Evolutionary conservation across 2,329 filamentous ascomycete species (phyloP).

Genomic region (Phialemoniopsis sp.): DNA sequence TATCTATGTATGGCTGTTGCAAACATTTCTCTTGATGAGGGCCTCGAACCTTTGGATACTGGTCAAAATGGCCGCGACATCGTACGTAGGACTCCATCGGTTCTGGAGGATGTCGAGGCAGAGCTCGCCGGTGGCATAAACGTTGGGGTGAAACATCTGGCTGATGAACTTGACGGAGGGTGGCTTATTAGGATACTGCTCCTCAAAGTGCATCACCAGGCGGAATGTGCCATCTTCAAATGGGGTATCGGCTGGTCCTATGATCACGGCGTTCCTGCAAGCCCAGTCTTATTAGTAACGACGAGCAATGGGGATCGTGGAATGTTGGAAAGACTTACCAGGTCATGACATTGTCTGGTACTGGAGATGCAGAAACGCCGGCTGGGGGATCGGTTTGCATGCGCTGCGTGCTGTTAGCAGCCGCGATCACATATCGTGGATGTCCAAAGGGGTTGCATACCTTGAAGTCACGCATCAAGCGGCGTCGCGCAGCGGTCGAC

Average conservation of each 20-base stretch:
- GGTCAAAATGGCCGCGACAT: constrained; percentile 93
- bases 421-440: constrained; percentile 9
- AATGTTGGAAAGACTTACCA: constrained; percentile 54
- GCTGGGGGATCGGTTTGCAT: constrained; percentile 99
- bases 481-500: constrained; percentile 93
- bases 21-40: too few relatives aligned
- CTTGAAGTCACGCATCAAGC: constrained; percentile 99
- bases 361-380: constrained; percentile 91
- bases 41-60: constrained; percentile 83
- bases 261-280: constrained; percentile 93
- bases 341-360: constrained; percentile 96
- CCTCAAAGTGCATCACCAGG: constrained; percentile 98
- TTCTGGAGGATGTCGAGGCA: constrained; percentile 98
- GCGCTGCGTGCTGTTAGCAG: constrained; percentile 52
- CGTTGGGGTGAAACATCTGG: constrained; percentile 98
- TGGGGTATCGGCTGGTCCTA: constrained; percentile 91
- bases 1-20: too few relatives aligned
- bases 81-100: constrained; percentile 97
- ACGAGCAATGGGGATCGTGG: not conserved
- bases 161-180: constrained; percentile 98
- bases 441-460: constrained; percentile 35
- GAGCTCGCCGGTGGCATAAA: constrained; percentile 94
- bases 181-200: constrained; percentile 98
- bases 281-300: not conserved
- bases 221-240: constrained; percentile 98